Conservation (phyloP, 208 protist genomes). For the Leishmania guyanensis region DNA sequence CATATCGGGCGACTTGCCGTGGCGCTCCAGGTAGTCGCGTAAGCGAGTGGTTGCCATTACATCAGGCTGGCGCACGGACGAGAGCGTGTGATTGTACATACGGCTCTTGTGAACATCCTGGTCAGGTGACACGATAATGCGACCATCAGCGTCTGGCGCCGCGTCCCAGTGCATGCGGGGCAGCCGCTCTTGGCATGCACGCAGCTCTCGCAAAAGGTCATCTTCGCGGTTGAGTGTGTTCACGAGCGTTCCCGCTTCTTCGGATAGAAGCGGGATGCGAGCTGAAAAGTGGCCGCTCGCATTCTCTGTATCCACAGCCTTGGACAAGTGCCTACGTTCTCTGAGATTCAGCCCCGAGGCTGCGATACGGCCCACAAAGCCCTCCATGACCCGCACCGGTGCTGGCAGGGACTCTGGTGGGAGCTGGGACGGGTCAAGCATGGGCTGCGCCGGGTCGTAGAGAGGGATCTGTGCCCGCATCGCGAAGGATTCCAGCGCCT, state of each 20-base stretch:
- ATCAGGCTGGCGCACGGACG: constrained; percentile 71
- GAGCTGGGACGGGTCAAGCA: constrained; percentile 7
- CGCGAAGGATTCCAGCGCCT: constrained; percentile 26
- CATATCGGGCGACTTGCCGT: constrained; percentile 67
- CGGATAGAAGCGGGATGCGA: constrained; percentile 3
- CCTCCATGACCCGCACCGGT: constrained; percentile 32
- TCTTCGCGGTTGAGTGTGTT: constrained; percentile 16
- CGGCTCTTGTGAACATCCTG: constrained; percentile 20
- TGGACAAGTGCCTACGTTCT: background rate
- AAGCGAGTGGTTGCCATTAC: constrained; percentile 46
- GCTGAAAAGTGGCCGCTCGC: background rate
- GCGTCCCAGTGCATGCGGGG: constrained; percentile 66
- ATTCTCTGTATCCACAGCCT: background rate
- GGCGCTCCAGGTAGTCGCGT: constrained; percentile 86
- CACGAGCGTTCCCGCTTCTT: background rate
- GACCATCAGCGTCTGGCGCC: constrained; percentile 54
- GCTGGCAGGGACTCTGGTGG: constrained; percentile 14
- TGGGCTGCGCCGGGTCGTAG: constrained; percentile 10
- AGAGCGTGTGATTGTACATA: constrained; percentile 83
- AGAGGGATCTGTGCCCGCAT: constrained; percentile 7
- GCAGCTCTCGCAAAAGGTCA: constrained; percentile 20
- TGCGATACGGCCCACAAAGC: constrained; percentile 23
- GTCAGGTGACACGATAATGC: constrained; percentile 72
- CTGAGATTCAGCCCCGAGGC: constrained; percentile 7
- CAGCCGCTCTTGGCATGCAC: constrained; percentile 29